These are phyloP conservation scores for Helicocarpus griseus DNA, from an alignment of 2,329 filamentous ascomycete genomes.

Conservation along the genomic window DNA sequence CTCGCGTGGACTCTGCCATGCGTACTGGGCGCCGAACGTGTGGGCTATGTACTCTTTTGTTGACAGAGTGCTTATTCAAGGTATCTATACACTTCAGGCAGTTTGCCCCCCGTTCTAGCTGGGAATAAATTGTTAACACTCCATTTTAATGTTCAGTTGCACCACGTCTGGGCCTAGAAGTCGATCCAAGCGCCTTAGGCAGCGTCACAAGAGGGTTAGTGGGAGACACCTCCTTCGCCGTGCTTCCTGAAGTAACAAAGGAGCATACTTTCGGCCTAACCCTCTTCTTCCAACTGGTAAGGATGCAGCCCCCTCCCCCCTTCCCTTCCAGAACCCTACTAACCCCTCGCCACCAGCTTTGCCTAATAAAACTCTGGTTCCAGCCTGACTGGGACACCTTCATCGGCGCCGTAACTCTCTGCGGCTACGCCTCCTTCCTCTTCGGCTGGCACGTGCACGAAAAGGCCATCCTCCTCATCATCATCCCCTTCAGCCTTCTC, in stretches of 20 bases:
- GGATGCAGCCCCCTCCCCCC: slow-evolving; percentile 10
- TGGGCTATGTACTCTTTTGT: slow-evolving; percentile 95
- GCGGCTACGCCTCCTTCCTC: slow-evolving; percentile 90
- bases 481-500: slow-evolving; percentile 89
- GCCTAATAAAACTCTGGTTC: slow-evolving; percentile 72
- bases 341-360: slow-evolving; percentile 39
- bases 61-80: slow-evolving; percentile 70
- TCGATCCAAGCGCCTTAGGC: slow-evolving; percentile 65
- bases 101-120: background rate
- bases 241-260: slow-evolving; percentile 78
- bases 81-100: slow-evolving; percentile 43
- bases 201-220: slow-evolving; percentile 91
- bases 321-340: slow-evolving; percentile 4
- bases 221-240: slow-evolving; percentile 86
- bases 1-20: slow-evolving; percentile 85
- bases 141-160: slow-evolving; percentile 50
- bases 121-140: background rate
- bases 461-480: slow-evolving; percentile 87
- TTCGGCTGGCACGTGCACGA: slow-evolving; percentile 99
- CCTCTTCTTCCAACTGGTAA: slow-evolving; percentile 64
- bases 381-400: slow-evolving; percentile 81
- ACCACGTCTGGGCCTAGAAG: slow-evolving; percentile 63
- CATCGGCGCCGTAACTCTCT: slow-evolving; percentile 79
- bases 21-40: slow-evolving; percentile 95
- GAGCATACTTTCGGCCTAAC: slow-evolving; percentile 73